Percentiles rank a stretch among this genome's conserved stretches.
phyloP scores from a whole-genome alignment of 2,329 filamentous ascomycete genomes.

The Talaromyces sp. region DNA sequence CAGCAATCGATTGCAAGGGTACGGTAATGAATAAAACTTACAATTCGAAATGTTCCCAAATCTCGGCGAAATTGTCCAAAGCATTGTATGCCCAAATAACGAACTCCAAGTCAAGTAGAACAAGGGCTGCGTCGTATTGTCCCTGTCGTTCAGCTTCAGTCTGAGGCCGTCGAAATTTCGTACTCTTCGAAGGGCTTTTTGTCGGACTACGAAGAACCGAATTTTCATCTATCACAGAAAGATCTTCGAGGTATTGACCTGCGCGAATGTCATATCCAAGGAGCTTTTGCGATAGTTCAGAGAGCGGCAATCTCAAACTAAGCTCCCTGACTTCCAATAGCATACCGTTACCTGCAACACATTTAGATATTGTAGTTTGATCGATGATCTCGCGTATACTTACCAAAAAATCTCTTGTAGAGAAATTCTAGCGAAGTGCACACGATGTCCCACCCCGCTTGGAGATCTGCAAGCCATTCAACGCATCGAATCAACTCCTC shows the following conservation, averaged over 20 bases:
- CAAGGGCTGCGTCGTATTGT: constrained; percentile 45
- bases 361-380: constrained; percentile 27
- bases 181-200: constrained; percentile 27
- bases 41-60: constrained; percentile 48
- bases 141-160: constrained; percentile 23
- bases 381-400: constrained; percentile 38
- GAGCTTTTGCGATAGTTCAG: constrained; percentile 43
- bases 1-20: constrained; percentile 1
- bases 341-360: constrained; percentile 33
- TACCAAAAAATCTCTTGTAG: constrained; percentile 83
- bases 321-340: constrained; percentile 57
- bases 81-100: constrained; percentile 64
- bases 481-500: constrained; percentile 75
- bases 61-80: constrained; percentile 63
- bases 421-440: constrained; percentile 66
- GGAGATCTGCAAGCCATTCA: constrained; percentile 78
- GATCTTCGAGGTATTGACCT: constrained; percentile 25
- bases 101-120: constrained; percentile 66
- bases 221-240: constrained; percentile 24
- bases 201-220: constrained; percentile 32
- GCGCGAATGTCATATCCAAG: constrained; percentile 38
- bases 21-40: constrained; percentile 25
- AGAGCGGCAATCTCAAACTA: constrained; percentile 49
- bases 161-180: constrained; percentile 25
- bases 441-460: constrained; percentile 67